Conservation (phyloP, 176 grass and related monocot genomes). For the Cenchrus americanus region DNA sequence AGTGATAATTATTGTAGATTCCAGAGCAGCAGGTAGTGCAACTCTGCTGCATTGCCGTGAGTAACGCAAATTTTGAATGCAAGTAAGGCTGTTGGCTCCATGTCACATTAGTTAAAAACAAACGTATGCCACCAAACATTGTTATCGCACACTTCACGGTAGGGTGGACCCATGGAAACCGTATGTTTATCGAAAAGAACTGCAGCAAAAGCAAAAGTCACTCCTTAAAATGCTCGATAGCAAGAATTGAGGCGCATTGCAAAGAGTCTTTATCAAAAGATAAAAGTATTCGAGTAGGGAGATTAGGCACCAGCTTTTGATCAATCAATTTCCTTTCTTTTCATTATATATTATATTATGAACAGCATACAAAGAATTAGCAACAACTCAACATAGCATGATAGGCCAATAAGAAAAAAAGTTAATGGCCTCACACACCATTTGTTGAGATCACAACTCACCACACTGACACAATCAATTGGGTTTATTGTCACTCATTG, state of each 20-base stretch:
- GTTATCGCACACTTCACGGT: slow-evolving; percentile 10
- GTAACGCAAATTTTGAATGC: slow-evolving; percentile 21
- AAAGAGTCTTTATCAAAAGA: slow-evolving; percentile 54
- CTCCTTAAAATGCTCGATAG: slow-evolving; percentile 40
- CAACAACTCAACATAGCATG: slow-evolving; percentile 61
- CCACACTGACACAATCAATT: slow-evolving; percentile 77
- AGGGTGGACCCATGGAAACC: slow-evolving; percentile 35
- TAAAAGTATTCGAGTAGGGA: slow-evolving; percentile 37
- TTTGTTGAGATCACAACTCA: slow-evolving; percentile 65
- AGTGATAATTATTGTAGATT: not conserved
- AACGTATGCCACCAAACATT: not conserved
- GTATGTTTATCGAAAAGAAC: slow-evolving; percentile 31
- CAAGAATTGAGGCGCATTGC: slow-evolving; percentile 23
- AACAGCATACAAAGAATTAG: slow-evolving; percentile 70
- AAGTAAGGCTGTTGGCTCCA: not conserved
- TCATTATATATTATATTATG: slow-evolving; percentile 68
- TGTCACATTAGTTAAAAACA: slow-evolving; percentile 27
- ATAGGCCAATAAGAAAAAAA: slow-evolving; percentile 53
- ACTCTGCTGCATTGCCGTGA: not conserved
- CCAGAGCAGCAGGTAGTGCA: not conserved
- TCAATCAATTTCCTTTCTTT: slow-evolving; percentile 67
- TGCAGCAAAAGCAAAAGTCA: slow-evolving; percentile 39
- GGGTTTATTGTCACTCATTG: slow-evolving; percentile 87
- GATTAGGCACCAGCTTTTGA: slow-evolving; percentile 44
- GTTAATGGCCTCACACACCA: slow-evolving; percentile 67